phyloP scores from a whole-genome alignment of 192 early-diverging fungal genomes.

The Coemansia sp. region DNA sequence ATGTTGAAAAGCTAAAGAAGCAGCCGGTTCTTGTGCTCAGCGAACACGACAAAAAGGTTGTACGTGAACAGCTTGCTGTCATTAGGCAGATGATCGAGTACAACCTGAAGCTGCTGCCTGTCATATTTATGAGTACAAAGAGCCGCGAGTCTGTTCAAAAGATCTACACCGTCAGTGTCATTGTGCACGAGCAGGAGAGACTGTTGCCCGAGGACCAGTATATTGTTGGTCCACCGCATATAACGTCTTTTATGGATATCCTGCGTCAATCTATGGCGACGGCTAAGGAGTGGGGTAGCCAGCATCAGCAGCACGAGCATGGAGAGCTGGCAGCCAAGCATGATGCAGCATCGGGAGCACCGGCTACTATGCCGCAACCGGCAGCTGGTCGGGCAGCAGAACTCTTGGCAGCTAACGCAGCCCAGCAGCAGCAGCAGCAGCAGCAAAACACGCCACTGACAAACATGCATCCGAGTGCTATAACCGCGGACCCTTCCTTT shows the following conservation, averaged over 20 bases:
- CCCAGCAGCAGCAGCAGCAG: not conserved
- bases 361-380: not conserved
- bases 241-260: not conserved
- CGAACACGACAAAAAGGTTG: conserved; percentile 19
- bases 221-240: conserved; percentile 16
- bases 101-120: conserved; percentile 17
- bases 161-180: conserved; percentile 15
- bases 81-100: conserved; percentile 15
- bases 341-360: not conserved
- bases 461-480: conserved; percentile 42
- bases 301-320: conserved; percentile 10
- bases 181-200: conserved; percentile 32
- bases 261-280: conserved; percentile 11
- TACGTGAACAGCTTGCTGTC: conserved; percentile 12
- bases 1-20: conserved; percentile 1
- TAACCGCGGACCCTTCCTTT: conserved; percentile 38
- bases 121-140: conserved; percentile 22
- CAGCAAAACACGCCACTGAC: conserved; percentile 30
- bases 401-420: not conserved
- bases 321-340: not conserved
- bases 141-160: conserved; percentile 9
- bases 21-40: conserved; percentile 7
- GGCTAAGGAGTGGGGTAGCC: conserved; percentile 39
- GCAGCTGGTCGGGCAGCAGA: conserved; percentile 2
- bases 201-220: conserved; percentile 34